Conservation (phyloP, 176 grass and related monocot genomes). For the Themeda triandra region DNA sequence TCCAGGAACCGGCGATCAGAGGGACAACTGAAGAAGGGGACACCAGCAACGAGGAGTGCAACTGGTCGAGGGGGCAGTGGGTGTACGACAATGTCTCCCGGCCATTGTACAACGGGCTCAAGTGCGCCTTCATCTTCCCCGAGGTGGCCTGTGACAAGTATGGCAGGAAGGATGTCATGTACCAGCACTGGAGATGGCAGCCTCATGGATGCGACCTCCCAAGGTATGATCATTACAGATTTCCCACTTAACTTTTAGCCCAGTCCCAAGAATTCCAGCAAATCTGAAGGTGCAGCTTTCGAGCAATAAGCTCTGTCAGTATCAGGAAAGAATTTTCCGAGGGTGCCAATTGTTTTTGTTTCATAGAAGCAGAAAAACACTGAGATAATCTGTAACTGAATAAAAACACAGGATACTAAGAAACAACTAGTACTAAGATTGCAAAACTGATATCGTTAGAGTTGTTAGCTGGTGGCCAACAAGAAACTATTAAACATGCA, state of each 20-base stretch:
- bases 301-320: not conserved
- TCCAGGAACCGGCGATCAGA: not conserved
- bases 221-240: conserved; percentile 38
- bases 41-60: conserved; percentile 29
- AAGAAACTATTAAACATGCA: not conserved
- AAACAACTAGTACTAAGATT: not conserved
- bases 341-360: not conserved
- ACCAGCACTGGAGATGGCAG: conserved; percentile 97
- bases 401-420: not conserved
- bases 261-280: not conserved
- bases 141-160: conserved; percentile 83
- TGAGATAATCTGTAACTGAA: not conserved
- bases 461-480: not conserved
- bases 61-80: conserved; percentile 57
- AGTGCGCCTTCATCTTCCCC: conserved; percentile 63
- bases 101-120: conserved; percentile 59
- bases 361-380: not conserved
- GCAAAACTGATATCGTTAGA: not conserved
- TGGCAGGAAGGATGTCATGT: conserved; percentile 67
- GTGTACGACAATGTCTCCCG: conserved; percentile 56
- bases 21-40: not conserved
- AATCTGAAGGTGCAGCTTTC: not conserved
- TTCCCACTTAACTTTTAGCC: not conserved
- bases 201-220: conserved; percentile 77
- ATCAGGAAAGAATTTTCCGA: not conserved